Evolutionary conservation across 148 eudicot genomes (phyloP), one percentile per base, ranked within the genome.

Genomic region (Camellia lanceoleosa): DNA sequence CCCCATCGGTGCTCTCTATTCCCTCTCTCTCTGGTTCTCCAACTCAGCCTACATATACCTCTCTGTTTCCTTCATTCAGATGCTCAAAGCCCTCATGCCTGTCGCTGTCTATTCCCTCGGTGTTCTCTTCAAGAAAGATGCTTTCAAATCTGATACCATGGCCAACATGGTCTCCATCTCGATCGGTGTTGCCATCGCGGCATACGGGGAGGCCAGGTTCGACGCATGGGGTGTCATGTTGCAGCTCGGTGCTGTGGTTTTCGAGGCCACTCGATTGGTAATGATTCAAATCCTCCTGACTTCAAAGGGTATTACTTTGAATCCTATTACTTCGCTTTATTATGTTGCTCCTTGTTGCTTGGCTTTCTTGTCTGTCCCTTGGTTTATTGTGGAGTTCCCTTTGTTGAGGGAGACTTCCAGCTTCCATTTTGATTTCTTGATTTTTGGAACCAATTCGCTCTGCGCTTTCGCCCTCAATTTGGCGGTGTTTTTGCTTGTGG

Each of bases 31-130:
- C 8, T 92, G 95, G 95, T 76, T 89, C 0, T 92, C 95, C 1
- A 92, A 92, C 76, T 90, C 95, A 1, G 93, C 95, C 0, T 92
- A 92, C 44, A 92, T 92, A 38, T 92, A 88, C 60, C 69, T 92
- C 0, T 90, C 93, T 1, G 95, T 92, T 0, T 90, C 93, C 0
- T 92, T 92, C 77, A 92, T 92, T 12, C 96, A 92, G 76, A 92
- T 92, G 96, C 80, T 92, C 5, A 92, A 92, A 62, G 96, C 96
- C 10, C 82, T 92, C 0, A 92, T 90, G 93, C 96, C 96, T 1
- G 96, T 92, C 15, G 93, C 92, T 0, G 96, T 90, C 7, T 92
- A 92, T 64, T 92, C 96, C 0, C 84, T 90, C 16, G 89, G 93
- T 1, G 89, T 92, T 5, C 1, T 87, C 70, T 83, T 90, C 3